These are phyloP conservation scores for Phytophthora pluvialis DNA, from an alignment of 352 stramenopile genomes.

Conservation along the genomic window DNA sequence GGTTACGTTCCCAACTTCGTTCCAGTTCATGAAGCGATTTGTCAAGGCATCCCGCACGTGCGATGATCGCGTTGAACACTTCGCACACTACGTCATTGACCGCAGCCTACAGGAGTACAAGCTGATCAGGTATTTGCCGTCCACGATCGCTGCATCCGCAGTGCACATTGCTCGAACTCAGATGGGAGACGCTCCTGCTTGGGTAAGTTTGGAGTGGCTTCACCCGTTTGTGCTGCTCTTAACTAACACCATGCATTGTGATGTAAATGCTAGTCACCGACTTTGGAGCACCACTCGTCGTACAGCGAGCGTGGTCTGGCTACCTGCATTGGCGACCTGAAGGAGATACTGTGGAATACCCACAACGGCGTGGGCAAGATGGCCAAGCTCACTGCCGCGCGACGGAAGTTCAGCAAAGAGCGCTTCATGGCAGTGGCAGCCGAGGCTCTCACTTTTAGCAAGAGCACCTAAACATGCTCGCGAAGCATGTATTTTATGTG, in stretches of 20 bases:
- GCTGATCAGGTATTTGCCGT: constrained; percentile 97
- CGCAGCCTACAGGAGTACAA: constrained; percentile 98
- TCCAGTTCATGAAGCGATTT: constrained; percentile 90
- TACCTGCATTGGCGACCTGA: constrained; percentile 76
- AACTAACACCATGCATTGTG: constrained; percentile 12
- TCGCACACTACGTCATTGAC: constrained; percentile 98
- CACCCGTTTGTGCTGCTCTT: neutral
- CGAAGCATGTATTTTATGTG: constrained; percentile 33
- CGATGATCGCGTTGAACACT: constrained; percentile 80
- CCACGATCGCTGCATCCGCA: constrained; percentile 95
- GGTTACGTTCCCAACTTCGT: constrained; percentile 85
- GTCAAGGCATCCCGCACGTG: constrained; percentile 79
- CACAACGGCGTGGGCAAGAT: constrained; percentile 71
- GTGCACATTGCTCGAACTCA: constrained; percentile 95
- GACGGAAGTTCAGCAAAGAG: constrained; percentile 88
- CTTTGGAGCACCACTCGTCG: constrained; percentile 77
- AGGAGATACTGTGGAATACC: constrained; percentile 83
- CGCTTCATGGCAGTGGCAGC: constrained; percentile 78
- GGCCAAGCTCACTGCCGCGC: constrained; percentile 81
- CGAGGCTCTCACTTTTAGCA: constrained; percentile 61
- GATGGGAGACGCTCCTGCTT: constrained; percentile 76
- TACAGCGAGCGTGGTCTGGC: constrained; percentile 69
- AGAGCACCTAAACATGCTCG: constrained; percentile 33
- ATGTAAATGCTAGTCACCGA: constrained; percentile 56
- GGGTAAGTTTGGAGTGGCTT: constrained; percentile 52